Evolutionary conservation across 192 early-diverging fungal species (phyloP).

Genomic region (Backusella psychrophila): DNA sequence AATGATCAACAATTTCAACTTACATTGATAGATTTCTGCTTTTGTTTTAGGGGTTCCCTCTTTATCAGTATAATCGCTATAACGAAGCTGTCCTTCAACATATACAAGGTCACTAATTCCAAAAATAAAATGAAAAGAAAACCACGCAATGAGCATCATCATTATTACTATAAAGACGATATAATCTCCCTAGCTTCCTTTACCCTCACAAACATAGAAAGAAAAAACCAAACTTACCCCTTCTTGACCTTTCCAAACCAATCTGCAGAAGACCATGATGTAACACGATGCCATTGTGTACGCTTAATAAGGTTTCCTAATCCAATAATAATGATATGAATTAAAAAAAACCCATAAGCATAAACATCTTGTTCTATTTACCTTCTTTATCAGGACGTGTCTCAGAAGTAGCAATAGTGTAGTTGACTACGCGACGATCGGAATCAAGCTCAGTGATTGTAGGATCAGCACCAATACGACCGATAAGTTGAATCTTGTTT

Average conservation of each 20-base stretch:
- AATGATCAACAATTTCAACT: neutral
- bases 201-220: neutral
- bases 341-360: neutral
- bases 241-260: slow-evolving; percentile 54
- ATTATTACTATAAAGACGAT: neutral
- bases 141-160: neutral
- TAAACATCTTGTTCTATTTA: neutral
- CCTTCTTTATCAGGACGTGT: slow-evolving; percentile 60
- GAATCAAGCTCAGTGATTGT: slow-evolving; percentile 38
- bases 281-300: slow-evolving; percentile 68
- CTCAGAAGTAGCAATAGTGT: slow-evolving; percentile 65
- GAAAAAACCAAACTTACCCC: slow-evolving; percentile 24
- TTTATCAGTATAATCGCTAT: slow-evolving; percentile 61
- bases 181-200: neutral
- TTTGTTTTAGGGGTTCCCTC: slow-evolving; percentile 52
- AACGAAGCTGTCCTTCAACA: slow-evolving; percentile 62
- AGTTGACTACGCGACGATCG: slow-evolving; percentile 49
- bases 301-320: slow-evolving; percentile 61
- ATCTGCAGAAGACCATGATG: slow-evolving; percentile 37
- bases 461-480: slow-evolving; percentile 63
- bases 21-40: slow-evolving; percentile 52
- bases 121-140: neutral
- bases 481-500: slow-evolving; percentile 67
- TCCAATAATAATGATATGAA: neutral
- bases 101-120: slow-evolving; percentile 51